Evolutionary conservation across 2,329 filamentous ascomycete species (phyloP).

Genomic region (Fusarium drepaniforme): DNA sequence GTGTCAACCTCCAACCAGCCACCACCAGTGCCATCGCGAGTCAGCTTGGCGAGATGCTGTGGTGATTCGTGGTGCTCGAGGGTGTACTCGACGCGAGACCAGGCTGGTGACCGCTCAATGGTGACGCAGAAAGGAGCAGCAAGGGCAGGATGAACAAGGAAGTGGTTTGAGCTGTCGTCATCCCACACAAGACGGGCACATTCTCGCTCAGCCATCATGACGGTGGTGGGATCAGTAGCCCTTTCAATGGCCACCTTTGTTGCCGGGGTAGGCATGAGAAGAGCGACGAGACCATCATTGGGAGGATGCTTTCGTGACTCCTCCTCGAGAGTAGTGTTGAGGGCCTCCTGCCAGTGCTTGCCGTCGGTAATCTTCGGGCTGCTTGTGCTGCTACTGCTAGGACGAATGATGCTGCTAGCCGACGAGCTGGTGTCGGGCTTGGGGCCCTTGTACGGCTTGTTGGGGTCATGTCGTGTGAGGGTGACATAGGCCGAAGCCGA

Average conservation of each 20-base stretch:
- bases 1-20: constrained; percentile 74
- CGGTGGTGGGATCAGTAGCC: constrained; percentile 68
- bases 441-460: constrained; percentile 65
- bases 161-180: constrained; percentile 69
- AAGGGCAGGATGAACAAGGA: constrained; percentile 73
- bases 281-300: constrained; percentile 73
- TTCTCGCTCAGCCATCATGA: constrained; percentile 75
- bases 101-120: constrained; percentile 68
- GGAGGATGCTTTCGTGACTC: constrained; percentile 64
- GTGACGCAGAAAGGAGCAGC: constrained; percentile 73
- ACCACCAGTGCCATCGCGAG: constrained; percentile 68
- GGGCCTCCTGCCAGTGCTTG: constrained; percentile 69
- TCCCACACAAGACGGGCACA: constrained; percentile 80
- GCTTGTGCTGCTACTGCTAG: constrained; percentile 41
- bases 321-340: constrained; percentile 70
- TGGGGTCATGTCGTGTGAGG: constrained; percentile 70
- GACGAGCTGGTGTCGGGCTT: constrained; percentile 42
- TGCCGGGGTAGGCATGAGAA: constrained; percentile 75
- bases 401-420: constrained; percentile 46
- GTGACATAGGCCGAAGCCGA: constrained; percentile 72
- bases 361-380: constrained; percentile 49
- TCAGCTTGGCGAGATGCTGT: constrained; percentile 70
- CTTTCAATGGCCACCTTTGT: constrained; percentile 73
- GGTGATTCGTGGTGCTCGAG: constrained; percentile 75
- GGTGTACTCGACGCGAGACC: constrained; percentile 72